Base-by-base conservation (phyloP, 371 early-diverging fungal genomes). In the Mycotypha africana region DNA sequence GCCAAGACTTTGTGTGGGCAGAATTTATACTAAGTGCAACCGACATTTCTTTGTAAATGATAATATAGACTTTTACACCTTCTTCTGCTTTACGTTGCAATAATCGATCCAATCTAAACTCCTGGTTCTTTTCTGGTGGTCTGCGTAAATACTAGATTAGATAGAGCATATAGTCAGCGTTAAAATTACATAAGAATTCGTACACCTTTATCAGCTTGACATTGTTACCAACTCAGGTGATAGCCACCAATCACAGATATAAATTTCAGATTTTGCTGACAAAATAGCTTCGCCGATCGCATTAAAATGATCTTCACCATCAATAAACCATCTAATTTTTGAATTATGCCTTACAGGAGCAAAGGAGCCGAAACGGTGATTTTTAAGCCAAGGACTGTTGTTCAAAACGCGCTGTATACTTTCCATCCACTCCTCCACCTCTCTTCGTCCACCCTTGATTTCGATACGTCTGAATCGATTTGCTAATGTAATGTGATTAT, bases 41-140 rank as follows among this genome's bases (percentile, higher is more conserved):
- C 0, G 86, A 65, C 46, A 92, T 77, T 53, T 96, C 95, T 63
- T 92, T 91, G 74, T 92, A 96, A 3, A 96, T 74, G 0, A 91
- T 72, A 35, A 96, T 81, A 53, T 89, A 93, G 47, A 96, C 89
- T 70, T 79, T 82, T 35, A 96, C 86, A 6, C 95, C 95, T 58
- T 91, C 81, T 57, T 80, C 74, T 11, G 97, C 97, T 63, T 91
- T 90, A 52, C 78, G 54, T 58, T 89, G 66, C 14, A 96, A 64
- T 38, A 95, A 54, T n/a, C 85, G 60, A 61, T 96, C 97, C 8
- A 96, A 44, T 31, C 97, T 76, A 53, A 81, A 89, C 26, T 82
- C 80, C 45, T 82, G 67, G 47, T 91, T 76, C 26, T 79, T 58
- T 45, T 73, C 76, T 12, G 86, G 79, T 2, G 91, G 92, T 33